phyloP scores from a whole-genome alignment of 1,139 yeast genomes.

The Pichia sp. region DNA sequence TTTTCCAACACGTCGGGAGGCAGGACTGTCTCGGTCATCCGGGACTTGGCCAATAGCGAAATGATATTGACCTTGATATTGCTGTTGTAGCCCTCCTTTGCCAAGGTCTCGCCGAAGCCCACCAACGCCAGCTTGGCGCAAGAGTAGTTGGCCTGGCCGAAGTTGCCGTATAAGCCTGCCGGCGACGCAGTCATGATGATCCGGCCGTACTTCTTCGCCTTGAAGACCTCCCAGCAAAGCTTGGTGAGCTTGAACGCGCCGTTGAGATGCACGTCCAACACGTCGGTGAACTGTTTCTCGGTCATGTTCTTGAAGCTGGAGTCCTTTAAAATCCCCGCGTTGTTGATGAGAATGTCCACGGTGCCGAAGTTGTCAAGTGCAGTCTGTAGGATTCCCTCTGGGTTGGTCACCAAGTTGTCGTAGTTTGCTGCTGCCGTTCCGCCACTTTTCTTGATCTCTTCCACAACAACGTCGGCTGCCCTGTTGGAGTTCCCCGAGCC shows the following conservation, averaged over 20 bases:
- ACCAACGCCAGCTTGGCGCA: slow-evolving; percentile 90
- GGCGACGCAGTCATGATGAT: slow-evolving; percentile 91
- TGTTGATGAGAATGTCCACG: slow-evolving; percentile 84
- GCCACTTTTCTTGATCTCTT: slow-evolving; percentile 70
- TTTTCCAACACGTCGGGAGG: slow-evolving; percentile 81
- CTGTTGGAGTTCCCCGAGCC: slow-evolving; percentile 59
- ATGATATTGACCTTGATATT: slow-evolving; percentile 82
- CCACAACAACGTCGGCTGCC: slow-evolving; percentile 88
- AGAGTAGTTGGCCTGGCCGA: slow-evolving; percentile 94
- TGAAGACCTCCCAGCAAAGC: slow-evolving; percentile 92
- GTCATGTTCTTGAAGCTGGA: slow-evolving; percentile 77
- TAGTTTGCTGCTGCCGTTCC: slow-evolving; percentile 92
- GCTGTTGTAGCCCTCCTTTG: slow-evolving; percentile 86
- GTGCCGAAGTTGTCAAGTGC: slow-evolving; percentile 86
- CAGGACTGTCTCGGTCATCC: slow-evolving; percentile 90
- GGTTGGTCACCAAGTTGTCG: slow-evolving; percentile 80
- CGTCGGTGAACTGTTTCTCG: slow-evolving; percentile 72
- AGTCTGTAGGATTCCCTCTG: slow-evolving; percentile 79
- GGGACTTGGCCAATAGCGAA: slow-evolving; percentile 91
- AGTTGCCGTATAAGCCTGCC: slow-evolving; percentile 94
- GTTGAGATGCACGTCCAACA: slow-evolving; percentile 79
- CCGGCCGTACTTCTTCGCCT: slow-evolving; percentile 81
- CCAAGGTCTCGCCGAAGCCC: slow-evolving; percentile 90
- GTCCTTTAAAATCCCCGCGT: slow-evolving; percentile 89
- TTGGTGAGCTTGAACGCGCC: slow-evolving; percentile 84